Percentiles rank a stretch among this genome's conserved stretches.
Evolutionary conservation across 1,284 basidiomycete genomes (phyloP).

Genomic region (Xerocomus amazonicus): DNA sequence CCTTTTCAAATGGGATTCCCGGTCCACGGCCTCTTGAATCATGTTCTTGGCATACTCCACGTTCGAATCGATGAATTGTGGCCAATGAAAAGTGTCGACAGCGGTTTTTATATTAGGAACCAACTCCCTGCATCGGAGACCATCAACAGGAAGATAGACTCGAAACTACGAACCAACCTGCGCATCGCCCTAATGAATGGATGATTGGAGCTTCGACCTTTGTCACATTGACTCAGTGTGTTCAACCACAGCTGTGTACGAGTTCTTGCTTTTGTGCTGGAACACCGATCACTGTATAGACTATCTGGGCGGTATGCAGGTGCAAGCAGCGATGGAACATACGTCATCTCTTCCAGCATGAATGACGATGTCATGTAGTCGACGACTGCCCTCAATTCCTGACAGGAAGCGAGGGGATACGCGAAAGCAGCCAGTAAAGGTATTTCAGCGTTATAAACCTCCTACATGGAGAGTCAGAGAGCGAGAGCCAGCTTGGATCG

Average conservation of each 20-base stretch:
- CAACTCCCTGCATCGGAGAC: conserved; percentile 18
- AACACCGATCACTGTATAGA: conserved; percentile 21
- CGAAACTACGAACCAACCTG: conserved; percentile 18
- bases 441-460: conserved; percentile 32
- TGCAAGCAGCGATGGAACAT: background rate
- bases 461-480: conserved; percentile 12
- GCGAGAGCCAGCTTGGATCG: background rate
- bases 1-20: conserved; percentile 21
- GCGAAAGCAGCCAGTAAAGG: conserved; percentile 27
- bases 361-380: conserved; percentile 33
- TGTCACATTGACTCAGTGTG: conserved; percentile 20
- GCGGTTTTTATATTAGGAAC: conserved; percentile 23
- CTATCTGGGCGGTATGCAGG: background rate
- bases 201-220: conserved; percentile 13
- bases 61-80: conserved; percentile 27
- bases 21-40: conserved; percentile 26
- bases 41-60: conserved; percentile 19
- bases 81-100: conserved; percentile 29
- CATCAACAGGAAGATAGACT: background rate
- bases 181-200: conserved; percentile 23
- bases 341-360: conserved; percentile 34
- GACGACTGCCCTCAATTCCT: conserved; percentile 25
- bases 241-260: conserved; percentile 24
- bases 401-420: conserved; percentile 24
- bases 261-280: conserved; percentile 15